A percentile compares a stretch with the other conserved stretches of the same genome.
Conservation (phyloP, 1,139 yeast species). For the Saccharomyces hybrid region DNA sequence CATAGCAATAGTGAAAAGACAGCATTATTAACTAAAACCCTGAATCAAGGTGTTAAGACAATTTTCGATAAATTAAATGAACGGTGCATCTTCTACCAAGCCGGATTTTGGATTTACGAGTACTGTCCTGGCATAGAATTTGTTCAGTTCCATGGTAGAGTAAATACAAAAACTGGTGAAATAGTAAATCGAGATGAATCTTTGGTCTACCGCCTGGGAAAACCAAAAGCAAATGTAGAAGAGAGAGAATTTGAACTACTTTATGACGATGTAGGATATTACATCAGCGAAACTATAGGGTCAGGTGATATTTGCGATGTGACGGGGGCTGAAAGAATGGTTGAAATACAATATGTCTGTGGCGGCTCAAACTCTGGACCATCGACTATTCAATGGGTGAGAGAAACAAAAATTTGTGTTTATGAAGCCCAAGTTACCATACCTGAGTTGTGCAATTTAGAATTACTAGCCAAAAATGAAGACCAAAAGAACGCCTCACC, state of each 20-base stretch:
- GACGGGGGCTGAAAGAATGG: slow-evolving; percentile 53
- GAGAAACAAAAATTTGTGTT: slow-evolving; percentile 66
- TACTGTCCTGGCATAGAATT: slow-evolving; percentile 49
- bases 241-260: slow-evolving; percentile 21
- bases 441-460: slow-evolving; percentile 47
- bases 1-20: slow-evolving; percentile 10
- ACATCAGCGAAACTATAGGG: slow-evolving; percentile 45
- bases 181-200: slow-evolving; percentile 10
- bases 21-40: slow-evolving; percentile 9
- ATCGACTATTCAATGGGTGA: slow-evolving; percentile 39
- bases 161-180: slow-evolving; percentile 14
- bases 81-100: slow-evolving; percentile 33
- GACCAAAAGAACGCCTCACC: slow-evolving; percentile 19
- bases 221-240: slow-evolving; percentile 28
- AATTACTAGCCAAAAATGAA: slow-evolving; percentile 22
- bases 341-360: slow-evolving; percentile 64
- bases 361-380: slow-evolving; percentile 35
- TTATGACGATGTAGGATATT: slow-evolving; percentile 36
- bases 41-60: slow-evolving; percentile 17
- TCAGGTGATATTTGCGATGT: slow-evolving; percentile 70
- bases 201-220: slow-evolving; percentile 42
- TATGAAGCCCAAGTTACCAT: slow-evolving; percentile 56
- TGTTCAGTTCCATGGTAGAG: slow-evolving; percentile 46
- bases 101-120: slow-evolving; percentile 60
- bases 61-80: slow-evolving; percentile 29